phyloP scores from a whole-genome alignment of 805 yeast genomes.

The Candida coleopterorum region DNA sequence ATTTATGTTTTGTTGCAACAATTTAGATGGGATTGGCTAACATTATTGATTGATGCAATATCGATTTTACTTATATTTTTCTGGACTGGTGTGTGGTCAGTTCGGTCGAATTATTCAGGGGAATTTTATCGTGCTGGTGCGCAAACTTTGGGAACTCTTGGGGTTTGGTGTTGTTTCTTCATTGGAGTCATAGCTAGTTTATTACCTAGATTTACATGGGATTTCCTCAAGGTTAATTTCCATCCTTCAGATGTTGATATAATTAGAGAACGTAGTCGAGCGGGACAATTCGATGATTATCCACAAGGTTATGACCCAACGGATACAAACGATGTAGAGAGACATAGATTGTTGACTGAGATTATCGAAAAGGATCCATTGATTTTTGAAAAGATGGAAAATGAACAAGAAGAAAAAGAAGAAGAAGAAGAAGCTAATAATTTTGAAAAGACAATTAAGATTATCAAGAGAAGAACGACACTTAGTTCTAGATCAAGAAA shows the following conservation, averaged over 20 bases:
- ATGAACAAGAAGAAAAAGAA: slow-evolving; percentile 16
- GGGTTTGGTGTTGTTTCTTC: slow-evolving; percentile 63
- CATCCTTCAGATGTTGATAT: slow-evolving; percentile 67
- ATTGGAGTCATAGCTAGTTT: slow-evolving; percentile 51
- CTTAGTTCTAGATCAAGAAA: slow-evolving; percentile 19
- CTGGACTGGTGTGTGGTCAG: slow-evolving; percentile 82
- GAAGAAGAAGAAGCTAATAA: slow-evolving; percentile 13
- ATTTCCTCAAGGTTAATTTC: slow-evolving; percentile 47
- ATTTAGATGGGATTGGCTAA: slow-evolving; percentile 74
- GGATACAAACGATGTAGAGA: slow-evolving; percentile 37
- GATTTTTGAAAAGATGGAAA: slow-evolving; percentile 29
- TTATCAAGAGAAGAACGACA: slow-evolving; percentile 31
- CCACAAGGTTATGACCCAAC: slow-evolving; percentile 54
- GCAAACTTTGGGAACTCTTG: slow-evolving; percentile 54
- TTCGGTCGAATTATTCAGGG: slow-evolving; percentile 41
- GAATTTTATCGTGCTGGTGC: slow-evolving; percentile 65
- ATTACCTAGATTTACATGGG: slow-evolving; percentile 56
- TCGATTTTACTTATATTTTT: slow-evolving; percentile 57
- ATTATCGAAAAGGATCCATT: slow-evolving; percentile 31
- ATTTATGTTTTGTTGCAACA: slow-evolving; percentile 63
- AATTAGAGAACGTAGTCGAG: slow-evolving; percentile 52
- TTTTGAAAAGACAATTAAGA: slow-evolving; percentile 25
- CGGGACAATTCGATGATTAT: slow-evolving; percentile 48
- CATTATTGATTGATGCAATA: slow-evolving; percentile 46
- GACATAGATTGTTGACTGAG: slow-evolving; percentile 28